phyloP scores from a whole-genome alignment of 352 stramenopile genomes.

The Pythium angustatum region DNA sequence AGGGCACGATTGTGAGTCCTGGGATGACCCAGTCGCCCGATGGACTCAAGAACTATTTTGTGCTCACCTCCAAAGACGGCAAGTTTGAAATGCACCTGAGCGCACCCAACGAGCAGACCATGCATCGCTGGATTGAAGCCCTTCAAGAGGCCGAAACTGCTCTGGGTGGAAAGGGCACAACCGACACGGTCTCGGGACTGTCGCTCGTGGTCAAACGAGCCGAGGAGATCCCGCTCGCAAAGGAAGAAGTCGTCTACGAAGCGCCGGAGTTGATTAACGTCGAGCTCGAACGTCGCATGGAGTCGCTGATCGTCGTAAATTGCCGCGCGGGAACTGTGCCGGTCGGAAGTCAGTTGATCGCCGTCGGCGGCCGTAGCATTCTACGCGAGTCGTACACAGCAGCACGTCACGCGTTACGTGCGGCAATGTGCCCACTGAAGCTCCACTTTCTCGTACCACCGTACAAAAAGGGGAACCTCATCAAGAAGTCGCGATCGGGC shows the following conservation, averaged over 20 bases:
- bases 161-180: slow-evolving; percentile 45
- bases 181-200: slow-evolving; percentile 60
- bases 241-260: slow-evolving; percentile 62
- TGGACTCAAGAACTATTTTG: slow-evolving; percentile 83
- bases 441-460: slow-evolving; percentile 82
- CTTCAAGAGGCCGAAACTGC: slow-evolving; percentile 76
- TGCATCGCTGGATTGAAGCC: slow-evolving; percentile 87
- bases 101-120: slow-evolving; percentile 76
- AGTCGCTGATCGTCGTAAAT: slow-evolving; percentile 68
- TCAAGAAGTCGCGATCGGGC: slow-evolving; percentile 85
- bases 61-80: slow-evolving; percentile 76
- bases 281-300: slow-evolving; percentile 71
- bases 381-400: slow-evolving; percentile 62
- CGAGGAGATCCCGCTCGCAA: slow-evolving; percentile 75
- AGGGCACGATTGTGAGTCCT: slow-evolving; percentile 79
- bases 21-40: slow-evolving; percentile 83
- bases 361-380: slow-evolving; percentile 60
- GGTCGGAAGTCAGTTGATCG: slow-evolving; percentile 73
- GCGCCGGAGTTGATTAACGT: slow-evolving; percentile 64
- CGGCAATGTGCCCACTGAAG: slow-evolving; percentile 58
- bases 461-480: slow-evolving; percentile 76
- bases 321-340: slow-evolving; percentile 54
- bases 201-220: slow-evolving; percentile 75
- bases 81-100: slow-evolving; percentile 88
- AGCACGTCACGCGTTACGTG: slow-evolving; percentile 50